phyloP scores from a whole-genome alignment of 306 rosid species.

The Prunus mume region DNA sequence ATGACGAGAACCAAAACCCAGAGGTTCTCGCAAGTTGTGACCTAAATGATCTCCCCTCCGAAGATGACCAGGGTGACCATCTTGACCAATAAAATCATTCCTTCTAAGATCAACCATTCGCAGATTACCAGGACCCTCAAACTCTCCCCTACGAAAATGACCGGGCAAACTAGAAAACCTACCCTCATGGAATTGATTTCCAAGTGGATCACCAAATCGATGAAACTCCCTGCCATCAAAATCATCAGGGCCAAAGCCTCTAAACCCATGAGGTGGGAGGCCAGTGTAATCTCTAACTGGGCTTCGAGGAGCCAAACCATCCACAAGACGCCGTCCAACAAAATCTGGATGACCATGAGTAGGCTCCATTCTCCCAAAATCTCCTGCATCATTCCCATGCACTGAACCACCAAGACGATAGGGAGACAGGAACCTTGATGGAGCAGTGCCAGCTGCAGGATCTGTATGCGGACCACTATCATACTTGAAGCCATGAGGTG shows the following conservation, averaged over 20 bases:
- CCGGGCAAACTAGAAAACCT: conserved; percentile 58
- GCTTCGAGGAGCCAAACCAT: conserved; percentile 63
- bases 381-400: conserved; percentile 45
- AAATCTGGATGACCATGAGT: conserved; percentile 44
- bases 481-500: conserved; percentile 29
- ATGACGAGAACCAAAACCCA: conserved; percentile 73
- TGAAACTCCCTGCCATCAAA: conserved; percentile 66
- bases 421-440: conserved; percentile 36
- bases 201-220: conserved; percentile 61
- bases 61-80: conserved; percentile 47
- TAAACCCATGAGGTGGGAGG: conserved; percentile 48
- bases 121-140: conserved; percentile 67
- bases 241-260: conserved; percentile 57
- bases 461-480: conserved; percentile 36
- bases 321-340: conserved; percentile 56
- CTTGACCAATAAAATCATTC: conserved; percentile 62
- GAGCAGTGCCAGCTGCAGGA: conserved; percentile 30
- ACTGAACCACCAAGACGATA: conserved; percentile 25
- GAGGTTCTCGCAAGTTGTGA: conserved; percentile 54
- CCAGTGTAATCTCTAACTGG: conserved; percentile 64
- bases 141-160: conserved; percentile 68
- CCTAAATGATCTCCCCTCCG: conserved; percentile 65
- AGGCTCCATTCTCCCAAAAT: conserved; percentile 48
- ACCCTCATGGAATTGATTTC: conserved; percentile 52
- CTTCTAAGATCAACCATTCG: conserved; percentile 69